Conservation (phyloP, 495 filamentous ascomycete genomes). For the Aspergillus panamensis region DNA sequence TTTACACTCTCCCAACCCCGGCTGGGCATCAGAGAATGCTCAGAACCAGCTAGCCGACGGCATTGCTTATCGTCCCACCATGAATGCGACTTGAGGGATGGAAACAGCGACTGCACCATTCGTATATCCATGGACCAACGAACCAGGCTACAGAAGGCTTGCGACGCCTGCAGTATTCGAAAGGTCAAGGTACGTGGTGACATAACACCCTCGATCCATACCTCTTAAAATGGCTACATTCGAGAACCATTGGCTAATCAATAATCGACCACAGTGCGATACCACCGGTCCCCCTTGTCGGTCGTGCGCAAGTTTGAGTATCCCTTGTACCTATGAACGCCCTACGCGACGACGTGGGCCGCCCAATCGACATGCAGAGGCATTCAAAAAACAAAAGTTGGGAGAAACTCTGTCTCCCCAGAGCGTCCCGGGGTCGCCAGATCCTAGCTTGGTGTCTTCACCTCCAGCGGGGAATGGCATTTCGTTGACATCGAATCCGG, state of each 20-base stretch:
- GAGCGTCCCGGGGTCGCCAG: conserved; percentile 27
- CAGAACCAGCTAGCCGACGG: conserved; percentile 2
- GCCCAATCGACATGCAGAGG: conserved; percentile 81
- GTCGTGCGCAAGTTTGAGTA: conserved; percentile 71
- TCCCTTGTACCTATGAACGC: conserved; percentile 79
- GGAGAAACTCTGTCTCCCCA: conserved; percentile 35
- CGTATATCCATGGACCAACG: conserved; percentile 39
- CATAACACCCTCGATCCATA: not conserved
- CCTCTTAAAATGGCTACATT: not conserved
- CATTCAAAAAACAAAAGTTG: conserved; percentile 64
- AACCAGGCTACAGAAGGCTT: conserved; percentile 68
- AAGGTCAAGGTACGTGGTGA: conserved; percentile 69
- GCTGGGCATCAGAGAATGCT: not conserved
- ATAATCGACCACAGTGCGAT: conserved; percentile 60
- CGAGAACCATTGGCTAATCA: conserved; percentile 1
- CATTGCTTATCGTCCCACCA: conserved; percentile 5
- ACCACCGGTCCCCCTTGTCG: conserved; percentile 74
- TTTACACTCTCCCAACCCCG: not conserved
- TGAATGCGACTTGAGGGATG: conserved; percentile 23
- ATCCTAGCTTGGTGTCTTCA: conserved; percentile 26
- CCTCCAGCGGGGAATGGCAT: conserved; percentile 13
- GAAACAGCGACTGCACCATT: conserved; percentile 20
- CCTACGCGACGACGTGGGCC: conserved; percentile 78
- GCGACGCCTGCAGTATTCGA: conserved; percentile 78
- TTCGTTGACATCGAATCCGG: conserved; percentile 27